phyloP scores from a whole-genome alignment of 2,329 filamentous ascomycete species.

The Colletotrichum ledebouriae region DNA sequence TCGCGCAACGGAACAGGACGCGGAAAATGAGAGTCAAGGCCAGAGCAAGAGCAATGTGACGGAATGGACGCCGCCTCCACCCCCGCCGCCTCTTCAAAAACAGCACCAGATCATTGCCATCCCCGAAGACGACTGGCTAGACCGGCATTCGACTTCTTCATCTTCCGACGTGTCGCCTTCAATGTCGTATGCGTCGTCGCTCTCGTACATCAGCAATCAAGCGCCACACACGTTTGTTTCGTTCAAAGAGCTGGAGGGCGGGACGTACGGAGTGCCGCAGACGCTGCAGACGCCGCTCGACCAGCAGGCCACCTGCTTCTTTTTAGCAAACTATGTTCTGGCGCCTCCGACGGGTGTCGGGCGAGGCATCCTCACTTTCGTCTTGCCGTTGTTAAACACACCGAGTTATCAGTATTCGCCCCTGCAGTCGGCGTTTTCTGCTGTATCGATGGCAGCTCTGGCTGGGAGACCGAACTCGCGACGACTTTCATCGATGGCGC shows the following conservation, averaged over 20 bases:
- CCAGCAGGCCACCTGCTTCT: constrained; percentile 46
- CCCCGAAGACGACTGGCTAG: constrained; percentile 36
- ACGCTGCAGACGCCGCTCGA: constrained; percentile 44
- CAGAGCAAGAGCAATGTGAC: constrained; percentile 15
- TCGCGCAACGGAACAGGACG: constrained; percentile 30
- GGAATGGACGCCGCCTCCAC: constrained; percentile 37
- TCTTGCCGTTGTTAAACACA: constrained; percentile 43
- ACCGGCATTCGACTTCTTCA: constrained; percentile 31
- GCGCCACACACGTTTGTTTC: constrained; percentile 33
- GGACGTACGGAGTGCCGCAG: constrained; percentile 36
- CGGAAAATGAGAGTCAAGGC: constrained; percentile 23
- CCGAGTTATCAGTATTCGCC: constrained; percentile 43
- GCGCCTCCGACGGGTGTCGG: constrained; percentile 43
- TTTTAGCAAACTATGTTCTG: constrained; percentile 46
- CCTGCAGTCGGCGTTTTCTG: constrained; percentile 45
- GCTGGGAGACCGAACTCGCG: constrained; percentile 45
- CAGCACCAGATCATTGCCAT: constrained; percentile 35
- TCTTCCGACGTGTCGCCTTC: constrained; percentile 39
- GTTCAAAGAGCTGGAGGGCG: constrained; percentile 33
- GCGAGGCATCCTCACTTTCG: constrained; percentile 44
- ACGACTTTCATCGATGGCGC: constrained; percentile 42
- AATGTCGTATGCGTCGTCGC: constrained; percentile 36
- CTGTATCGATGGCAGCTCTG: constrained; percentile 45
- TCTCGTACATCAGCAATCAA: constrained; percentile 37
- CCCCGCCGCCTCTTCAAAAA: constrained; percentile 23